These are phyloP conservation scores for Pyrenula aspistea DNA, from an alignment of 495 filamentous ascomycete genomes.

Conservation along the genomic window DNA sequence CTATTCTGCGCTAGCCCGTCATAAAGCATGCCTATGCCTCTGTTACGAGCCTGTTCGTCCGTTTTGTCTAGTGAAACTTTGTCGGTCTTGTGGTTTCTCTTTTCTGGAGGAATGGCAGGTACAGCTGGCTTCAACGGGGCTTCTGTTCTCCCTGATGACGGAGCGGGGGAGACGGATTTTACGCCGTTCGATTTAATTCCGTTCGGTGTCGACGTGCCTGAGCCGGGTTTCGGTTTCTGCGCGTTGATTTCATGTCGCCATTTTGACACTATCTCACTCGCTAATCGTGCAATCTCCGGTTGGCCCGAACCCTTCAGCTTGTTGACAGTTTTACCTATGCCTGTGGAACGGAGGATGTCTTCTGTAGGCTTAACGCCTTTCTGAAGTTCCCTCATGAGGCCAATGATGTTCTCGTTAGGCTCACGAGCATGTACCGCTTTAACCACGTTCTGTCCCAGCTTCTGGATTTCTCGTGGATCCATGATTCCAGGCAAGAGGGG, in stretches of 20 bases:
- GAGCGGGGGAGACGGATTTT: constrained; percentile 21
- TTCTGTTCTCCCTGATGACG: constrained; percentile 27
- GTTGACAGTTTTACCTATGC: constrained; percentile 80
- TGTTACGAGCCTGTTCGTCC: constrained; percentile 58
- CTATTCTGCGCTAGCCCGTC: constrained; percentile 43
- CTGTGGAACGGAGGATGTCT: constrained; percentile 72
- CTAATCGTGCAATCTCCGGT: constrained; percentile 60
- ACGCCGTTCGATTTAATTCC: constrained; percentile 21
- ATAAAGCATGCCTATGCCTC: constrained; percentile 82
- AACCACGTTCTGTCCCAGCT: constrained; percentile 56
- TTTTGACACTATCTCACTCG: constrained; percentile 70
- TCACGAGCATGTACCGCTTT: constrained; percentile 65
- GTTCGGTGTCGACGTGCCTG: constrained; percentile 30
- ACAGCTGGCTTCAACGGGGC: constrained; percentile 26
- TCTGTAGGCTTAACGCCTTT: constrained; percentile 72
- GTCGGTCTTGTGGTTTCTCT: constrained; percentile 70
- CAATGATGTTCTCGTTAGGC: constrained; percentile 48
- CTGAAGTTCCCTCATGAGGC: constrained; percentile 64
- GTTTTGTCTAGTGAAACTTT: constrained; percentile 61
- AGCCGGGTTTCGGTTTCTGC: constrained; percentile 37
- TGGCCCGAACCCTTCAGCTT: constrained; percentile 64
- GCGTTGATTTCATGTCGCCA: constrained; percentile 78
- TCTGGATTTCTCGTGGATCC: constrained; percentile 71
- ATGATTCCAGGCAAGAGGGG: too few species aligned
- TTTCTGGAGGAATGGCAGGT: constrained; percentile 55